Evolutionary conservation across 805 yeast species (phyloP).

Genomic region (Ogataea philodendri): DNA sequence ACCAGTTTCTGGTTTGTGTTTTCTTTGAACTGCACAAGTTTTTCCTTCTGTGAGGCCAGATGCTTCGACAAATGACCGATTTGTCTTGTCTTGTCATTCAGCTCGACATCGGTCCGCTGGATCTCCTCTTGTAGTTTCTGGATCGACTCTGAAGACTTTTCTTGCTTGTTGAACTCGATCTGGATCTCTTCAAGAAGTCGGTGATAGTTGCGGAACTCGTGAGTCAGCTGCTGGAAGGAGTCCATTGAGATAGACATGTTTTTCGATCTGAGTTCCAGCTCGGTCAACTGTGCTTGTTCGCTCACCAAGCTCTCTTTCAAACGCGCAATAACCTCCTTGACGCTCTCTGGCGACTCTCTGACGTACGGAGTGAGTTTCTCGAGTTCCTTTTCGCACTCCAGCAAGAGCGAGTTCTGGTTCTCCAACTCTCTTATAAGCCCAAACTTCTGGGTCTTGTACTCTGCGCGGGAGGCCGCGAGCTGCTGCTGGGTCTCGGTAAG

Average conservation of each 20-base stretch:
- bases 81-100: constrained; percentile 34
- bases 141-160: constrained; percentile 28
- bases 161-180: constrained; percentile 44
- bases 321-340: constrained; percentile 52
- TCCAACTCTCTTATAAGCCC: constrained; percentile 57
- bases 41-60: constrained; percentile 27
- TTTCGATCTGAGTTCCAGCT: constrained; percentile 46
- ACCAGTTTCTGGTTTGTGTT: constrained; percentile 42
- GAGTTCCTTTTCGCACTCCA: constrained; percentile 56
- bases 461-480: constrained; percentile 57
- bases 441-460: constrained; percentile 63
- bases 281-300: constrained; percentile 39
- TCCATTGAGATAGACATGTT: constrained; percentile 55
- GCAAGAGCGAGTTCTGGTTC: constrained; percentile 53
- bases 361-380: constrained; percentile 61
- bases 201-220: constrained; percentile 42
- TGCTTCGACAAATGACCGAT: constrained; percentile 36
- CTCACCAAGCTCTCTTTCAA: constrained; percentile 44
- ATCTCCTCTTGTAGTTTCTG: constrained; percentile 30
- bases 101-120: constrained; percentile 16
- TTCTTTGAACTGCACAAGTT: constrained; percentile 15
- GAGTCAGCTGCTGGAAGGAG: constrained; percentile 52
- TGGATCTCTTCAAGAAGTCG: constrained; percentile 49
- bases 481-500: constrained; percentile 62
- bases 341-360: constrained; percentile 56